These are phyloP conservation scores for Quercus rubra DNA, from an alignment of 306 rosid species.

Conservation along the genomic window DNA sequence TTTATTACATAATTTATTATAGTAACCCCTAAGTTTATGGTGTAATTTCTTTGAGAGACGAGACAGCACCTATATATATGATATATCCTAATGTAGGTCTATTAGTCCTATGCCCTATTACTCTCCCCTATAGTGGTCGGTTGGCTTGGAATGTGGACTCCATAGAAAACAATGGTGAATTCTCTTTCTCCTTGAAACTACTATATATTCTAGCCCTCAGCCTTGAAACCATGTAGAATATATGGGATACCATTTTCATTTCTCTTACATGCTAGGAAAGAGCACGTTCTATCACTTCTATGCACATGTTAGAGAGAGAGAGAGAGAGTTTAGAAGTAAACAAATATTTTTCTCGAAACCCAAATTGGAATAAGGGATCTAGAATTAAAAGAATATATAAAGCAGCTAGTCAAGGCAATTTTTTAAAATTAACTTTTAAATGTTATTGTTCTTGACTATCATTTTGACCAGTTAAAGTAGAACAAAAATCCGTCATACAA, in stretches of 20 bases:
- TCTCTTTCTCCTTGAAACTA: not conserved
- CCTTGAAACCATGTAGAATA: not conserved
- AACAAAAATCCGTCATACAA: not conserved
- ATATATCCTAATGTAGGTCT: not conserved
- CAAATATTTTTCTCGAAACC: not conserved
- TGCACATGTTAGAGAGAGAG: not conserved
- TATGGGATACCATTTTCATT: not conserved
- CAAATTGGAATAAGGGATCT: not conserved
- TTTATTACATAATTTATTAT: too few relatives aligned
- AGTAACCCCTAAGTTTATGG: too few relatives aligned
- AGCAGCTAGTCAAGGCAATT: not conserved
- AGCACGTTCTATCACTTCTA: not conserved
- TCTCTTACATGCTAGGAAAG: not conserved
- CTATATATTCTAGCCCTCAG: not conserved
- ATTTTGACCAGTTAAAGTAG: not conserved
- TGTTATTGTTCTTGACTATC: not conserved
- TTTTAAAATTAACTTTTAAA: not conserved
- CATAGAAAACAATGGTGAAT: not conserved
- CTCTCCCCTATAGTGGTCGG: conserved; percentile 17
- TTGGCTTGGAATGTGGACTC: conserved; percentile 28
- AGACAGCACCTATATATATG: too few relatives aligned
- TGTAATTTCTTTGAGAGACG: too few relatives aligned
- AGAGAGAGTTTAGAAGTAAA: too few relatives aligned
- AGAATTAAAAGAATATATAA: not conserved
- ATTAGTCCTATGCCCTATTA: not conserved